phyloP scores from a whole-genome alignment of 768 basidiomycete species.

The Hypholoma sublateritium region DNA sequence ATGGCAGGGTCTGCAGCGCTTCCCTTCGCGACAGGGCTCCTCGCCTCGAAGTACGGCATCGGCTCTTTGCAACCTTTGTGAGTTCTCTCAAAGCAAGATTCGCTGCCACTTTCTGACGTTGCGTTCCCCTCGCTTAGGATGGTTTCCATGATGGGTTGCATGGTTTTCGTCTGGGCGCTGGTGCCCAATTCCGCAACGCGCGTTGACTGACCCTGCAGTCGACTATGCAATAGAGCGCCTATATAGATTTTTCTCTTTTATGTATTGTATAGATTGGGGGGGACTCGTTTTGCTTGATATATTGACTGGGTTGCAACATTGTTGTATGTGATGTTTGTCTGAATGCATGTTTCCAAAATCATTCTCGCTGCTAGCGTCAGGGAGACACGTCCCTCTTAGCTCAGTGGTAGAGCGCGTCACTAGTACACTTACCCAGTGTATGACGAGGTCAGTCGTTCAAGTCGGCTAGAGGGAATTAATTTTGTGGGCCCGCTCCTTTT shows the following conservation, averaged over 20 bases:
- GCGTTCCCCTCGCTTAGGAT: constrained; percentile 32
- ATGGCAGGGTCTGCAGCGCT: constrained; percentile 69
- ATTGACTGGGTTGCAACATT: too few relatives aligned
- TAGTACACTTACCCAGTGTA: constrained; percentile 27
- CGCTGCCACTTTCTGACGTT: neutral
- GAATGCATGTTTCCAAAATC: too few relatives aligned
- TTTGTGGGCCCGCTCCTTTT: neutral
- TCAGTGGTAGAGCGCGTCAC: constrained; percentile 57
- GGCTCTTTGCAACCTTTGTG: constrained; percentile 60
- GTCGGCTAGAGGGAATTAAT: constrained; percentile 6
- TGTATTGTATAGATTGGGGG: too few relatives aligned
- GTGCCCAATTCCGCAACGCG: constrained; percentile 32
- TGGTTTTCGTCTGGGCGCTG: constrained; percentile 54
- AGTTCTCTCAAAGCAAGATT: constrained; percentile 19
- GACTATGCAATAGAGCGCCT: too few relatives aligned
- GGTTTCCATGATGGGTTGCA: constrained; percentile 58
- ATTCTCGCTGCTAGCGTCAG: too few relatives aligned
- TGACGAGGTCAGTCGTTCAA: constrained; percentile 10
- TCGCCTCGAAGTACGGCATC: constrained; percentile 64
- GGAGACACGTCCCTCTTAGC: constrained; percentile 40
- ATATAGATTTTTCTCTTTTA: too few relatives aligned
- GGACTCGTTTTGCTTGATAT: too few relatives aligned
- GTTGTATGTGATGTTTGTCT: too few relatives aligned
- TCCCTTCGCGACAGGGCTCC: constrained; percentile 70
- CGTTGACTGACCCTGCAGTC: constrained; percentile 3